Percentiles rank a stretch among this genome's conserved stretches.
Conservation (phyloP, 306 rosid species). For the Quercus cerris region DNA sequence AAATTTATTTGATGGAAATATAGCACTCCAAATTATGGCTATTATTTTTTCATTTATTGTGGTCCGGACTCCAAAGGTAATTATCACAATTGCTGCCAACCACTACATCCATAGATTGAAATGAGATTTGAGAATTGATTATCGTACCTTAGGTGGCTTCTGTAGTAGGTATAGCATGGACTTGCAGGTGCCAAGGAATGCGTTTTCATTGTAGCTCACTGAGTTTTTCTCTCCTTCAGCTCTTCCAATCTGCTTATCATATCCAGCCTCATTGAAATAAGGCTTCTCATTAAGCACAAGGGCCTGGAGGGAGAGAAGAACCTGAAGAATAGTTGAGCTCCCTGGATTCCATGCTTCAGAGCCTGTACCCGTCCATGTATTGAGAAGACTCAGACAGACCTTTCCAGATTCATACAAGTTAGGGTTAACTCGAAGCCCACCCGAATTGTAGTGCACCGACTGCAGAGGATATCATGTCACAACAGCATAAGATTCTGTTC, state of each 20-base stretch:
- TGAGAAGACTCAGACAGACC: slow-evolving; percentile 90
- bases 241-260: slow-evolving; percentile 82
- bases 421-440: slow-evolving; percentile 86
- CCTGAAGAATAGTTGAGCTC: slow-evolving; percentile 80
- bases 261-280: slow-evolving; percentile 97
- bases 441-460: slow-evolving; percentile 84
- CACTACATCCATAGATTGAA: background rate
- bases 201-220: slow-evolving; percentile 85
- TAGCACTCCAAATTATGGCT: background rate
- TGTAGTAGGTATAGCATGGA: slow-evolving; percentile 70
- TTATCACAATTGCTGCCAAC: background rate
- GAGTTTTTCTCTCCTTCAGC: slow-evolving; percentile 97
- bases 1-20: background rate
- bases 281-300: slow-evolving; percentile 97
- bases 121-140: background rate
- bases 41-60: background rate
- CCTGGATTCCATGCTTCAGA: slow-evolving; percentile 87
- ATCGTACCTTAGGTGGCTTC: slow-evolving; percentile 74
- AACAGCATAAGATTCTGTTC: slow-evolving; percentile 13
- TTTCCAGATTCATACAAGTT: slow-evolving; percentile 93
- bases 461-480: slow-evolving; percentile 43
- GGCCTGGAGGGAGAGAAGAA: slow-evolving; percentile 96
- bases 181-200: slow-evolving; percentile 82
- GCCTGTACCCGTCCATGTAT: slow-evolving; percentile 79
- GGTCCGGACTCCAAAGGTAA: background rate